Evolutionary conservation across 768 basidiomycete genomes (phyloP).

Genomic region (Mycena vulgaris): DNA sequence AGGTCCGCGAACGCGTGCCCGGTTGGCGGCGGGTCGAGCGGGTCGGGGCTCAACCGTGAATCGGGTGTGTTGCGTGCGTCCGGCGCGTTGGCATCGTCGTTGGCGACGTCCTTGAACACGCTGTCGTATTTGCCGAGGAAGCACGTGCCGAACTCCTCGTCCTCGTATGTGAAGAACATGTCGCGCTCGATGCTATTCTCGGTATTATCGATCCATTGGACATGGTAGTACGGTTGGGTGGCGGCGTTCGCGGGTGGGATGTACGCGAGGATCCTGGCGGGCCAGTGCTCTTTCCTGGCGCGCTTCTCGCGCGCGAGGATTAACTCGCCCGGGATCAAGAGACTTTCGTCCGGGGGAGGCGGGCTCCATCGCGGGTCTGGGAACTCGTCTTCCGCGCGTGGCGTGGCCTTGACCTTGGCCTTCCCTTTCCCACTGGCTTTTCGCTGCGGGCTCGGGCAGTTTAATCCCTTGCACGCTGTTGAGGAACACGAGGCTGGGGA

Average conservation of each 20-base stretch:
- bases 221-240: conserved; percentile 61
- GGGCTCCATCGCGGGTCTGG: conserved; percentile 51
- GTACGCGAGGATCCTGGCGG: conserved; percentile 72
- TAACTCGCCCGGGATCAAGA: conserved; percentile 79
- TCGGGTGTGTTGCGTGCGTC: too few species aligned
- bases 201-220: conserved; percentile 75
- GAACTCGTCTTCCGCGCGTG: conserved; percentile 31
- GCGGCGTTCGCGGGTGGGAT: conserved; percentile 56
- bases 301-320: conserved; percentile 66
- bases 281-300: conserved; percentile 70
- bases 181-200: conserved; percentile 44
- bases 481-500: conserved; percentile 58
- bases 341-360: conserved; percentile 62
- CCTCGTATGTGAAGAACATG: conserved; percentile 71
- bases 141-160: conserved; percentile 76
- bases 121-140: conserved; percentile 73
- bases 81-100: conserved; percentile 55
- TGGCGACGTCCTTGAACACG: conserved; percentile 55
- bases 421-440: conserved; percentile 35
- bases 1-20: conserved; percentile 63
- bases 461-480: conserved; percentile 31
- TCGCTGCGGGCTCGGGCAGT: conserved; percentile 23
- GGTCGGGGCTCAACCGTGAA: conserved; percentile 64
- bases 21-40: conserved; percentile 59
- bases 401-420: conserved; percentile 46